Evolutionary conservation across 2,329 filamentous ascomycete genomes (phyloP), one percentile per base, ranked within the genome.

Genomic region (Colletotrichum agaves): DNA sequence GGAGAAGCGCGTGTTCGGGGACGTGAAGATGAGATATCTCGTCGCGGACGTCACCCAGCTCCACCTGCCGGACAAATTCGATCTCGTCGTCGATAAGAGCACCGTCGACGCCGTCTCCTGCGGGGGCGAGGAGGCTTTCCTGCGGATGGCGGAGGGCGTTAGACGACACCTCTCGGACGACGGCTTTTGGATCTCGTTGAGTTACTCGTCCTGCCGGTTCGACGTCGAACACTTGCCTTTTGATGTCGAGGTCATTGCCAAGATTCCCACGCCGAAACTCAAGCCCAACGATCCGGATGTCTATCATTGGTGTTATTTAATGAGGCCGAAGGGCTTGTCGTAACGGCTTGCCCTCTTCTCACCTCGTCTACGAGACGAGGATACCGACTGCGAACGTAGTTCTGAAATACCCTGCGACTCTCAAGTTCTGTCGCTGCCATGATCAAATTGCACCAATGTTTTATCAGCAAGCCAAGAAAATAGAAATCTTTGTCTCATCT

Each of bases 51-150:
- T 75, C n/a, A 85, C 83, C 1, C 75, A 75, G 56, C 74, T 84
- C 1, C 53, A 44, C 0, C 23, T 64, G 7, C 65, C 73, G 43
- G 59, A 63, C 17, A 71, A 70, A 13, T 85, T 80, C 47, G 76
- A 83, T 57, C 72, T 85, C 4, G 76, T 84, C 3, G 65, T 86
- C 13, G 84, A 86, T 71, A 86, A 86, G 72, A 81, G 83, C 73
- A 84, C 84, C 0, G 80, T 73, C 4, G 84, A 86, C 49, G 83
- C 83, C 2, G 74, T 86, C 4, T 79, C 83, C 0, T 85, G 84
- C 47, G 82, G 77, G 13, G 83, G 81, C 5, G 75, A 76, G 3
- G 75, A 73, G 6, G 72, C 77, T 2, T 52, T 85, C 2, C 68
- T 75, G 27, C 70, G 73, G 1, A 84, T 85, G 82, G 76, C 76